Evolutionary conservation across 164 flowering plant genomes (phyloP).

Genomic region (Santalum album): DNA sequence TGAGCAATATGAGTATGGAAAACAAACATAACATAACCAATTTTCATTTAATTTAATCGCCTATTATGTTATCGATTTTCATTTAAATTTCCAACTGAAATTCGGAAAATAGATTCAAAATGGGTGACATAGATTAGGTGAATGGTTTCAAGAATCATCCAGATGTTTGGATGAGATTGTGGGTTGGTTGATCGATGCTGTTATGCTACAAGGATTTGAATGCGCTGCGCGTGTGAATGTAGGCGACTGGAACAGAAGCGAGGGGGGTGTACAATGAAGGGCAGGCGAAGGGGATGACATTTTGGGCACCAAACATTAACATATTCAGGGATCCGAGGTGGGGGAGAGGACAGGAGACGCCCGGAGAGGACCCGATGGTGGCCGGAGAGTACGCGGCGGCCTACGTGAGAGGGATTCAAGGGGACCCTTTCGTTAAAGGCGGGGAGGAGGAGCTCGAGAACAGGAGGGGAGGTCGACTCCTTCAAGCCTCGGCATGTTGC

Average conservation of each 20-base stretch:
- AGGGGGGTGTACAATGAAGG: slow-evolving; percentile 81
- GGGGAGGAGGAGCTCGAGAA: slow-evolving; percentile 20
- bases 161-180: no score
- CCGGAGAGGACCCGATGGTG: slow-evolving; percentile 81
- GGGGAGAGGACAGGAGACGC: slow-evolving; percentile 98
- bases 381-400: slow-evolving; percentile 55
- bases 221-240: neutral
- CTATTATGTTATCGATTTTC: no score
- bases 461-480: slow-evolving; percentile 14
- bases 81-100: no score
- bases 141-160: no score
- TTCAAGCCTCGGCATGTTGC: slow-evolving; percentile 90
- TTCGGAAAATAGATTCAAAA: no score
- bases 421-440: slow-evolving; percentile 56
- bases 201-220: no score
- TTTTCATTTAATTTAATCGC: no score
- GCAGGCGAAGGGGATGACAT: slow-evolving; percentile 85
- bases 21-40: no score
- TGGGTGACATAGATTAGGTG: no score
- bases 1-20: no score
- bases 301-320: slow-evolving; percentile 96
- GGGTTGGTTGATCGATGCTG: no score
- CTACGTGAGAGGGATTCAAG: slow-evolving; percentile 84
- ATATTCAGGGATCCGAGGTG: slow-evolving; percentile 90
- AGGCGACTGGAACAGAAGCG: slow-evolving; percentile 76